These are phyloP conservation scores for Tricholoma sp. DNA, from an alignment of 768 basidiomycete genomes.

Conservation along the genomic window DNA sequence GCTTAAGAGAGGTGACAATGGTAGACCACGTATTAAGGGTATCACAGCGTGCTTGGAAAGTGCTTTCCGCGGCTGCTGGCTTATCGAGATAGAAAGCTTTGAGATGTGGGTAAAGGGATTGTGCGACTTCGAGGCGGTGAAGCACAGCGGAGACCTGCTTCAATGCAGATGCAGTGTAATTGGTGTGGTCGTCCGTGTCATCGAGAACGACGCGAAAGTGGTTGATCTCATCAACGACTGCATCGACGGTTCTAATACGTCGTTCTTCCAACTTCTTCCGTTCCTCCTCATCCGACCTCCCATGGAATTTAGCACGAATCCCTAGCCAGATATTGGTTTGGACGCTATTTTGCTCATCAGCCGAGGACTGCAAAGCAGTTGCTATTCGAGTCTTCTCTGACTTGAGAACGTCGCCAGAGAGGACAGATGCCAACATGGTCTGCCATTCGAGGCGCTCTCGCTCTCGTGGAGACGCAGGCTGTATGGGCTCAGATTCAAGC, in stretches of 20 bases:
- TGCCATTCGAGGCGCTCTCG: slow-evolving; percentile 92
- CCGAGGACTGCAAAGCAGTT: slow-evolving; percentile 63
- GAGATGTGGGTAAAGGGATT: slow-evolving; percentile 82
- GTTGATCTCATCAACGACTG: slow-evolving; percentile 79
- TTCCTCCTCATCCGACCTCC: slow-evolving; percentile 79
- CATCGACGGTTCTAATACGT: slow-evolving; percentile 73
- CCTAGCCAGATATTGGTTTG: slow-evolving; percentile 83
- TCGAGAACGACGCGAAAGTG: slow-evolving; percentile 56
- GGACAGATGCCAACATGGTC: slow-evolving; percentile 88
- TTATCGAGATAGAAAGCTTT: slow-evolving; percentile 80
- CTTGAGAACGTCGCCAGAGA: slow-evolving; percentile 90
- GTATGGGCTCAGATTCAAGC: slow-evolving; percentile 58
- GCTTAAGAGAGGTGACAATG: slow-evolving; percentile 79
- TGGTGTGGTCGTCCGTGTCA: slow-evolving; percentile 27
- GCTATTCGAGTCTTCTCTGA: slow-evolving; percentile 93
- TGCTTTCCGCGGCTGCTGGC: slow-evolving; percentile 54
- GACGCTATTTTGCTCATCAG: slow-evolving; percentile 63
- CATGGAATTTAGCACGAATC: slow-evolving; percentile 81
- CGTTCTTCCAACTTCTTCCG: slow-evolving; percentile 76
- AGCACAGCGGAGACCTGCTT: slow-evolving; percentile 63
- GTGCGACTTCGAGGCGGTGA: slow-evolving; percentile 72
- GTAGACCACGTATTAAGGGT: slow-evolving; percentile 90
- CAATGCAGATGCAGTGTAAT: slow-evolving; percentile 42
- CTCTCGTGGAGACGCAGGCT: slow-evolving; percentile 69
- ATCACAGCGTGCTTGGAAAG: slow-evolving; percentile 80